A percentile compares a stretch with the other conserved stretches of the same genome.
phyloP scores from a whole-genome alignment of 441 rosid species.

The Gossypium aridum region DNA sequence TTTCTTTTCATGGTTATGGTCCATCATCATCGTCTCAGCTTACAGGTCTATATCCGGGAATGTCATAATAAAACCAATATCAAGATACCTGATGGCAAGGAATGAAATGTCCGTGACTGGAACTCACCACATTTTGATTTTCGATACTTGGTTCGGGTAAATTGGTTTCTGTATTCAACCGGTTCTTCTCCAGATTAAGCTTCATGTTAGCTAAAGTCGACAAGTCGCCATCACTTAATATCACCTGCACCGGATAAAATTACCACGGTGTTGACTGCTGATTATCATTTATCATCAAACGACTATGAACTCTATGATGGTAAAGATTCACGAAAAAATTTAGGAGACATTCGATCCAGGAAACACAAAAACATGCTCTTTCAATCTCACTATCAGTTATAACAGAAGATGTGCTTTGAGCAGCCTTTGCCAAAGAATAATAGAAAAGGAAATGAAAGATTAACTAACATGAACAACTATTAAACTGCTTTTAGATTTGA shows the following conservation, averaged over 20 bases:
- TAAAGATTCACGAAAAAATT: neutral
- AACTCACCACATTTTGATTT: slow-evolving; percentile 38
- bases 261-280: neutral
- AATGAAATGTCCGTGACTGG: neutral
- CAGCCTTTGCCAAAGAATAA: neutral
- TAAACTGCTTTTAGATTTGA: neutral
- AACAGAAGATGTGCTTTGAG: neutral
- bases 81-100: neutral
- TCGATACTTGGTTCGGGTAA: slow-evolving; percentile 19
- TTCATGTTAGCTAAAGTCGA: slow-evolving; percentile 73
- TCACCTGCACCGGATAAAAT: slow-evolving; percentile 41
- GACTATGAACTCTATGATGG: neutral
- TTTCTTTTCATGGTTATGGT: neutral
- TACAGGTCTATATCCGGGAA: neutral
- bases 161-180: slow-evolving; percentile 24
- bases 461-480: neutral
- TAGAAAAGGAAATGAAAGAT: neutral
- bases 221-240: slow-evolving; percentile 68
- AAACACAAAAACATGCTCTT: neutral
- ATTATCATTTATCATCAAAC: neutral
- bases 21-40: neutral
- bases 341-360: neutral
- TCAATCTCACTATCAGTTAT: neutral
- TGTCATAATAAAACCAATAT: neutral
- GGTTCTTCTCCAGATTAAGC: slow-evolving; percentile 56